These are phyloP conservation scores for Arxiozyma heterogenica DNA, from an alignment of 1,139 yeast genomes.

Conservation along the genomic window DNA sequence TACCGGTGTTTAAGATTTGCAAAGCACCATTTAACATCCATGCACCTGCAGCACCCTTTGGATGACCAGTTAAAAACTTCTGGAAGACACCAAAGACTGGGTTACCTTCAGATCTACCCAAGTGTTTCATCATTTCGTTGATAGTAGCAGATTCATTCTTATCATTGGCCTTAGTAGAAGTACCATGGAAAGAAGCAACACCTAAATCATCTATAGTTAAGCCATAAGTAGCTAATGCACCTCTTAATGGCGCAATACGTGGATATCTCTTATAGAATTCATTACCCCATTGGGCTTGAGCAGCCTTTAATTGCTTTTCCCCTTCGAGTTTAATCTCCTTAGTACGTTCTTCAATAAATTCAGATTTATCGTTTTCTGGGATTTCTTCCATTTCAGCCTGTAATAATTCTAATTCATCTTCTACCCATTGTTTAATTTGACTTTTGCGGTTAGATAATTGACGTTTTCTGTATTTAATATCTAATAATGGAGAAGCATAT, in stretches of 20 bases:
- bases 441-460: slow-evolving; percentile 72
- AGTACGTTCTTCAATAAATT: slow-evolving; percentile 69
- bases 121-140: slow-evolving; percentile 84
- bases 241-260: slow-evolving; percentile 93
- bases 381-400: slow-evolving; percentile 60
- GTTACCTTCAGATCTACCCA: slow-evolving; percentile 96
- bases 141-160: slow-evolving; percentile 93
- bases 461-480: slow-evolving; percentile 88
- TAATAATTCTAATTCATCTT: slow-evolving; percentile 63
- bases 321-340: slow-evolving; percentile 86
- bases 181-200: slow-evolving; percentile 99
- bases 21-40: slow-evolving; percentile 99
- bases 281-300: slow-evolving; percentile 92
- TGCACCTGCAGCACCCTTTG: slow-evolving; percentile 99
- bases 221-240: slow-evolving; percentile 89
- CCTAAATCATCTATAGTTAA: slow-evolving; percentile 90
- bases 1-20: slow-evolving; percentile 84
- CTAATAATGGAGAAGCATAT: slow-evolving; percentile 72
- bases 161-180: slow-evolving; percentile 95
- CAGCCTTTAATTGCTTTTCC: slow-evolving; percentile 73
- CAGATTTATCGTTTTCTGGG: slow-evolving; percentile 38
- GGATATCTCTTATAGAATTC: slow-evolving; percentile 86
- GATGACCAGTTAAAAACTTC: slow-evolving; percentile 97
- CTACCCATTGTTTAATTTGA: slow-evolving; percentile 81
- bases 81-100: slow-evolving; percentile 98